Evolutionary conservation across 306 rosid genomes (phyloP).

Genomic region (Cyamopsis tetragonoloba): DNA sequence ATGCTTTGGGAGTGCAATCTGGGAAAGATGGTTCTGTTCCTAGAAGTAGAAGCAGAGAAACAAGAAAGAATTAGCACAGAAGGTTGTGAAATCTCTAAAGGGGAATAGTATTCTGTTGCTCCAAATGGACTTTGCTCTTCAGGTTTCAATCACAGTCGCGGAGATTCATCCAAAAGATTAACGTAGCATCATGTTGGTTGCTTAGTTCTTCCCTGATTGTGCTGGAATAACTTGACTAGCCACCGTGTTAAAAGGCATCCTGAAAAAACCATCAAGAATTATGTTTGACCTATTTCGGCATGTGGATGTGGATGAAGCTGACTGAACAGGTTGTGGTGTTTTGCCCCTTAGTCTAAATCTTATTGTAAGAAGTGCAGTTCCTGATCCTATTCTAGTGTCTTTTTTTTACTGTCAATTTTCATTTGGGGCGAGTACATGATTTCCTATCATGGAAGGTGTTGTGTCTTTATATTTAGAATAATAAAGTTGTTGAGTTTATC

Average conservation of each 20-base stretch:
- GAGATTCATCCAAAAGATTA: conserved; percentile 19
- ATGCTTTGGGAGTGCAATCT: conserved; percentile 73
- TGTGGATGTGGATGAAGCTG: conserved; percentile 22
- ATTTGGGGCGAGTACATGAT: conserved; percentile 9
- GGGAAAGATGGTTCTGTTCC: conserved; percentile 54
- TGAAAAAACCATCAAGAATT: conserved; percentile 12
- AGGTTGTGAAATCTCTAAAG: conserved; percentile 22
- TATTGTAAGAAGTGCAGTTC: conserved; percentile 7
- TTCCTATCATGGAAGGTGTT: not conserved
- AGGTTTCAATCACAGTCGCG: conserved; percentile 23
- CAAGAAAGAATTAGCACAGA: conserved; percentile 33
- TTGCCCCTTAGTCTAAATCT: conserved; percentile 3
- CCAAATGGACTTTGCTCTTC: conserved; percentile 17
- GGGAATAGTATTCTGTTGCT: conserved; percentile 20
- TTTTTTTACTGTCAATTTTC: conserved; percentile 8
- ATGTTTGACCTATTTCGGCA: conserved; percentile 17
- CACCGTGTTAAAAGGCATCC: not conserved
- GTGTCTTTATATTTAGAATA: not conserved
- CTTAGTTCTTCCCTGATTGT: conserved; percentile 24
- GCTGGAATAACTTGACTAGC: conserved; percentile 12
- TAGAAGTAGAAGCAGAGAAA: conserved; percentile 41
- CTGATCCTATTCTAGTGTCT: not conserved
- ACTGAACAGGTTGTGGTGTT: conserved; percentile 4
- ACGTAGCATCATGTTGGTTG: conserved; percentile 14
- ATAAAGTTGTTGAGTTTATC: not conserved